Conservation (phyloP, 2,329 filamentous ascomycete genomes). For the Claviceps maximensis region DNA sequence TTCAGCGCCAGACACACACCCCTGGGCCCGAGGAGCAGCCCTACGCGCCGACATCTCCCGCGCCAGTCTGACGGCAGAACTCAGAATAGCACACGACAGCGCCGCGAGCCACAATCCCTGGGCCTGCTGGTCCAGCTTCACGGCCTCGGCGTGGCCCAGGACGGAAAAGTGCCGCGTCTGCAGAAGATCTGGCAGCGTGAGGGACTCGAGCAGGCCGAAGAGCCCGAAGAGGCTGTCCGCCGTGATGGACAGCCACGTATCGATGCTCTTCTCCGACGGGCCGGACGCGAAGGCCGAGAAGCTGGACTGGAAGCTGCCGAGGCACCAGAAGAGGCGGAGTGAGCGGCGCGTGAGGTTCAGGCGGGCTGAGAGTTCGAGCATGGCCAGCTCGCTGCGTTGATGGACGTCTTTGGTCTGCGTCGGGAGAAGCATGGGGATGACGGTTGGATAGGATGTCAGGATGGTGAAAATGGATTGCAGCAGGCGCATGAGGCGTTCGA, state of each 20-base stretch:
- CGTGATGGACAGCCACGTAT: conserved; percentile 38
- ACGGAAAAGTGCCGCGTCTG: conserved; percentile 31
- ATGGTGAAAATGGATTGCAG: conserved; percentile 39
- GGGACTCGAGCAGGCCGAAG: conserved; percentile 54
- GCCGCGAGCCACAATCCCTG: conserved; percentile 60
- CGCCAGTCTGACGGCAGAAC: conserved; percentile 29
- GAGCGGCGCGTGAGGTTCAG: conserved; percentile 43
- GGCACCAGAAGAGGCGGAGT: conserved; percentile 56
- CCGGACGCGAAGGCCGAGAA: conserved; percentile 17
- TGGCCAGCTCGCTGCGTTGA: conserved; percentile 18
- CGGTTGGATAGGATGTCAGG: conserved; percentile 29
- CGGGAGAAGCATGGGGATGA: conserved; percentile 22
- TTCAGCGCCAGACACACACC: conserved; percentile 11
- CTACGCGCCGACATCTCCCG: conserved; percentile 19
- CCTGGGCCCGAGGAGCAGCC: conserved; percentile 20
- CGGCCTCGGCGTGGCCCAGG: conserved; percentile 37
- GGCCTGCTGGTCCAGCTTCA: conserved; percentile 41
- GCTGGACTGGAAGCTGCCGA: conserved; percentile 43
- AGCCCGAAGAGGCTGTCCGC: conserved; percentile 48
- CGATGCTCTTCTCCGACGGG: conserved; percentile 14
- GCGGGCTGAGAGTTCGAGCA: conserved; percentile 24
- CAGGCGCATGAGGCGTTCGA: conserved; percentile 48
- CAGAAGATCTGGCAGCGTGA: conserved; percentile 44
- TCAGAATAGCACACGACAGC: conserved; percentile 36
- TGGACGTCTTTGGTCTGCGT: conserved; percentile 11